phyloP scores from a whole-genome alignment of 2,329 filamentous ascomycete species.

The Tothia fuscella region DNA sequence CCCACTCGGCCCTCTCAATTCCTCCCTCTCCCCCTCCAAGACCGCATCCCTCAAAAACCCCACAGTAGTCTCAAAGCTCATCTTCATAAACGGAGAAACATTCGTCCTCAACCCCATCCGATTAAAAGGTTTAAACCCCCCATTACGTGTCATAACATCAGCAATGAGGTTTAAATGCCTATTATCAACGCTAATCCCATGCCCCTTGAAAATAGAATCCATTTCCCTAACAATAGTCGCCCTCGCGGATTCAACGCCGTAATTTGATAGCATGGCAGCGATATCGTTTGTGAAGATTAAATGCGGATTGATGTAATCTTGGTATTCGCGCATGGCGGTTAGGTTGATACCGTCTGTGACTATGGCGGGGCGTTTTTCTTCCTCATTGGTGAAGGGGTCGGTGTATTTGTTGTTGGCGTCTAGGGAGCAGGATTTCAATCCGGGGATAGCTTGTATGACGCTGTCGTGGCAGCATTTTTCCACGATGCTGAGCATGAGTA shows the following conservation, averaged over 20 bases:
- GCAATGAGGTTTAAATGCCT: conserved; percentile 91
- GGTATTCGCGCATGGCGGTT: conserved; percentile 77
- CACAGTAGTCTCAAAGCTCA: conserved; percentile 97
- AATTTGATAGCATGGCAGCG: conserved; percentile 67
- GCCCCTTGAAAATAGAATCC: conserved; percentile 70
- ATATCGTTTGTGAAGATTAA: conserved; percentile 88
- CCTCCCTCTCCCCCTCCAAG: conserved; percentile 80
- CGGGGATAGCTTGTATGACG: conserved; percentile 75
- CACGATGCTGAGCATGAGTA: conserved; percentile 84
- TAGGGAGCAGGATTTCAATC: conserved; percentile 60
- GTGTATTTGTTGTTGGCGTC: conserved; percentile 39
- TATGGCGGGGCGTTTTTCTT: conserved; percentile 38
- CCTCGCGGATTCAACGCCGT: conserved; percentile 89
- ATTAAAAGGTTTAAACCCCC: conserved; percentile 83
- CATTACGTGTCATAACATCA: conserved; percentile 93
- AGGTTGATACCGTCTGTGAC: conserved; percentile 81
- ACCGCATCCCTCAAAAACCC: conserved; percentile 89
- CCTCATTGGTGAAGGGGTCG: conserved; percentile 37
- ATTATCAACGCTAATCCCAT: conserved; percentile 85
- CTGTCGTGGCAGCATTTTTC: conserved; percentile 68
- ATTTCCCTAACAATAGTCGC: conserved; percentile 80
- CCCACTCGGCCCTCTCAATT: conserved; percentile 72
- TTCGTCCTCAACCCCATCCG: conserved; percentile 77
- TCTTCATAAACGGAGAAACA: conserved; percentile 89
- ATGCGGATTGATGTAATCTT: conserved; percentile 76